Evolutionary conservation across 176 grass and related monocot species (phyloP).

Genomic region (Saccharum spontaneum): DNA sequence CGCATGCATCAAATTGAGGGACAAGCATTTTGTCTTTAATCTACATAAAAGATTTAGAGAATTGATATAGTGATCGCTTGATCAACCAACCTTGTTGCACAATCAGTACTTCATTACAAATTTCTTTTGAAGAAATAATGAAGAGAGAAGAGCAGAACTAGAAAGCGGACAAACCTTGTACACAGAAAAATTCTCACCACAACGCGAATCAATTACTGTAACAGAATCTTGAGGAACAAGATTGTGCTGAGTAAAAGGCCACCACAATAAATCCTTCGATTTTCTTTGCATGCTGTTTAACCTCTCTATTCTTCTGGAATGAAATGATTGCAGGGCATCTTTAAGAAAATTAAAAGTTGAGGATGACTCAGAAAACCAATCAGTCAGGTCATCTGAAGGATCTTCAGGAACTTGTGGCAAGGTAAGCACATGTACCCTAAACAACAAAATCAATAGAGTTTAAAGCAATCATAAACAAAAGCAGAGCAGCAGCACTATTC

Average conservation of each 20-base stretch:
- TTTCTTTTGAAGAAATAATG: constrained; percentile 17
- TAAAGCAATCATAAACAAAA: constrained; percentile 10
- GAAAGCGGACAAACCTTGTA: constrained; percentile 66
- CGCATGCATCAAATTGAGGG: constrained; percentile 95
- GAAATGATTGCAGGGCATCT: constrained; percentile 61
- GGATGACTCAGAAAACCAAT: constrained; percentile 87
- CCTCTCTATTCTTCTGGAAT: constrained; percentile 69
- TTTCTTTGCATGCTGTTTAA: constrained; percentile 77
- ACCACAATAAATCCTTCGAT: constrained; percentile 82
- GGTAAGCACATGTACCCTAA: constrained; percentile 69
- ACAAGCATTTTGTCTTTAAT: constrained; percentile 64
- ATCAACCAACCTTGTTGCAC: not conserved
- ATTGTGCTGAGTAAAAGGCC: constrained; percentile 97
- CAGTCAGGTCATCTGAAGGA: constrained; percentile 65
- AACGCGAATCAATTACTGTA: constrained; percentile 93
- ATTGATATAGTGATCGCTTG: not conserved
- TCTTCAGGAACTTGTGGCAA: constrained; percentile 85
- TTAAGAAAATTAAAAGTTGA: constrained; percentile 61
- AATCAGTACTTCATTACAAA: not conserved
- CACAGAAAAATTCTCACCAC: constrained; percentile 82
- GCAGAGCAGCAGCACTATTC: not conserved
- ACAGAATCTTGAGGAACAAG: constrained; percentile 74
- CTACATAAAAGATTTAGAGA: constrained; percentile 41
- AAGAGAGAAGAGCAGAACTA: not conserved
- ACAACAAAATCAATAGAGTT: constrained; percentile 9